Conservation (phyloP, 768 basidiomycete species). For the Leccinum disarticulatum region DNA sequence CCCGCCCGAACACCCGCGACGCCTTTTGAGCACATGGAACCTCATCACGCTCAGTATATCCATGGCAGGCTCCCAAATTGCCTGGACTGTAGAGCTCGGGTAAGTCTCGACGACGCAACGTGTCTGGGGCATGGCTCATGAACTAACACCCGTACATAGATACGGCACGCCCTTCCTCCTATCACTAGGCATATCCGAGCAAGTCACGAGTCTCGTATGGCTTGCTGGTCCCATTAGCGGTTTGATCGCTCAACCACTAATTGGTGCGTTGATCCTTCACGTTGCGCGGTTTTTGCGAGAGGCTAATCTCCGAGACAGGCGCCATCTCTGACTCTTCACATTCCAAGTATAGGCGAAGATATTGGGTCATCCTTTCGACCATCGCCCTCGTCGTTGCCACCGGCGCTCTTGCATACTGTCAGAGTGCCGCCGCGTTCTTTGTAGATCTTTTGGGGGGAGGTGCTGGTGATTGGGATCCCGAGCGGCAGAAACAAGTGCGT, state of each 20-base stretch:
- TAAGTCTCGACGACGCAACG: conserved; percentile 37
- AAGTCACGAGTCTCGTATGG: conserved; percentile 94
- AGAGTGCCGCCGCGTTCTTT: conserved; percentile 64
- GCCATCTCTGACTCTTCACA: conserved; percentile 94
- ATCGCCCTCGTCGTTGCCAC: conserved; percentile 76
- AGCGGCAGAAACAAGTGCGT: conserved; percentile 58
- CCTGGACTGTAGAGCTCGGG: conserved; percentile 96
- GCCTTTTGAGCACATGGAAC: conserved; percentile 54
- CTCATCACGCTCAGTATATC: conserved; percentile 83
- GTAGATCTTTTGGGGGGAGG: conserved; percentile 78
- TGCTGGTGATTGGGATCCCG: conserved; percentile 85
- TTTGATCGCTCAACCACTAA: conserved; percentile 93
- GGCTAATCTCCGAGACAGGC: conserved; percentile 44
- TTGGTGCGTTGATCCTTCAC: conserved; percentile 53
- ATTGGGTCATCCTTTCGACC: conserved; percentile 92
- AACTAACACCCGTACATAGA: conserved; percentile 40
- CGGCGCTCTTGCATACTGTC: conserved; percentile 79
- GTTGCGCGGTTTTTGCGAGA: conserved; percentile 1
- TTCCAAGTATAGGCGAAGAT: conserved; percentile 87
- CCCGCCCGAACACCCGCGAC: conserved; percentile 26
- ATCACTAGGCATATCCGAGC: conserved; percentile 76
- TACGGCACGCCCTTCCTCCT: conserved; percentile 96
- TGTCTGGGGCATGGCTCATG: neutral
- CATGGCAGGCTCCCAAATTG: conserved; percentile 93
- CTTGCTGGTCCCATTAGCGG: conserved; percentile 94